These are phyloP conservation scores for Aspergillus eucalypticola DNA, from an alignment of 2,329 filamentous ascomycete genomes.

Conservation along the genomic window DNA sequence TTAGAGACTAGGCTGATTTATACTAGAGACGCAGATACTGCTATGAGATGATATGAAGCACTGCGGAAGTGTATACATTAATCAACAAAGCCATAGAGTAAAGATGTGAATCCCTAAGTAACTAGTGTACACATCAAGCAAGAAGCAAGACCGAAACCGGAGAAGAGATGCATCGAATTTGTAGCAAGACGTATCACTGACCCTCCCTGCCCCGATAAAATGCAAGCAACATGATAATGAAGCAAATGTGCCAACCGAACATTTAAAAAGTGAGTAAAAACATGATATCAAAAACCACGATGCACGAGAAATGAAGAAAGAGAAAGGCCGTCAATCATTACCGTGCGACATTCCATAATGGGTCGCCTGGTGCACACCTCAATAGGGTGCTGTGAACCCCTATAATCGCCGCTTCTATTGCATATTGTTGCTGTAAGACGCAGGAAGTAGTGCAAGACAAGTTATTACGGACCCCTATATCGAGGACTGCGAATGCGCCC, in stretches of 20 bases:
- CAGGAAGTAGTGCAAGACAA: neutral
- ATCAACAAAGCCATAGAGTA: neutral
- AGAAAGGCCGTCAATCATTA: neutral
- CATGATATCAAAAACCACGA: neutral
- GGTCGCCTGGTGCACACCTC: neutral
- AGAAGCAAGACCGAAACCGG: neutral
- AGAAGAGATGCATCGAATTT: neutral
- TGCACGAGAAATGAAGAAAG: neutral
- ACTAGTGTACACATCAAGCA: neutral
- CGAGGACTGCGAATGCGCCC: slow-evolving; percentile 18
- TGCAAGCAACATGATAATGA: neutral
- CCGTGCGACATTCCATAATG: neutral
- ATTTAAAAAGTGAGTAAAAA: neutral
- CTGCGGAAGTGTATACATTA: neutral
- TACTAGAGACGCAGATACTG: neutral
- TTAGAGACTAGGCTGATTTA: neutral
- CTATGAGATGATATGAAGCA: neutral
- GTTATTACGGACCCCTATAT: slow-evolving; percentile 14
- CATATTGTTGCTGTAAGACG: neutral
- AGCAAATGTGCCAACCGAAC: neutral
- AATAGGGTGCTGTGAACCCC: neutral
- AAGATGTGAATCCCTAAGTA: neutral
- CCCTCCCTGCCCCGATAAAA: neutral
- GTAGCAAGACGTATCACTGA: neutral
- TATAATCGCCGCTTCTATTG: neutral